phyloP scores from a whole-genome alignment of 148 eudicot species.

The Diospyros lotus region DNA sequence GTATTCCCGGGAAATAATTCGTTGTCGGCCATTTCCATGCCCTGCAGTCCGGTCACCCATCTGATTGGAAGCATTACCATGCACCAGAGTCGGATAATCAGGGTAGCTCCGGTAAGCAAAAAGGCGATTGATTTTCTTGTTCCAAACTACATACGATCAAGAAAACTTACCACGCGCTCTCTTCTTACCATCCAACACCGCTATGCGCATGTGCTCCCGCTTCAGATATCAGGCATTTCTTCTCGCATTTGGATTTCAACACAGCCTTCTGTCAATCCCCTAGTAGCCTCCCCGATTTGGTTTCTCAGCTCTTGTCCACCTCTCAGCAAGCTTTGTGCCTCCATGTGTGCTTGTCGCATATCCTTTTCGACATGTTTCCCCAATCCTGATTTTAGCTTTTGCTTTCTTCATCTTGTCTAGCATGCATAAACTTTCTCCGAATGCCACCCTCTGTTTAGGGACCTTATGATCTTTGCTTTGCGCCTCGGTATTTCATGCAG shows the following conservation, averaged over 20 bases:
- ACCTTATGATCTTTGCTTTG: slow-evolving; percentile 52
- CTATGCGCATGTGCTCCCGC: slow-evolving; percentile 59
- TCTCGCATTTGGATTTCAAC: slow-evolving; percentile 45
- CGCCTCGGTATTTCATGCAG: slow-evolving; percentile 48
- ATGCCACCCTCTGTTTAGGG: slow-evolving; percentile 65
- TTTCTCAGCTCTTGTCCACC: slow-evolving; percentile 47
- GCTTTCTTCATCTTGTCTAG: slow-evolving; percentile 61
- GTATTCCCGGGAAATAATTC: too few species aligned
- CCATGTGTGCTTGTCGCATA: slow-evolving; percentile 49
- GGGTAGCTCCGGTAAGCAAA: too few species aligned
- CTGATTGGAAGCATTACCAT: too few species aligned
- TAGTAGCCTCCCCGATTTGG: slow-evolving; percentile 39
- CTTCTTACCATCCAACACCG: slow-evolving; percentile 51
- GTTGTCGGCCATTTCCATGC: too few species aligned
- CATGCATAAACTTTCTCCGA: slow-evolving; percentile 48
- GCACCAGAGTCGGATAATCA: too few species aligned
- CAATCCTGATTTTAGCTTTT: slow-evolving; percentile 50
- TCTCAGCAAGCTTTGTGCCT: slow-evolving; percentile 47
- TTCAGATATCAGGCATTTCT: slow-evolving; percentile 59
- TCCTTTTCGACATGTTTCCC: slow-evolving; percentile 51
- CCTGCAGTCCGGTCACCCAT: too few species aligned
- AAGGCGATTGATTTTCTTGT: too few species aligned
- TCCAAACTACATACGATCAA: background rate
- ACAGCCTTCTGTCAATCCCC: slow-evolving; percentile 47
- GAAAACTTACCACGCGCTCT: slow-evolving; percentile 43